Evolutionary conservation across 495 filamentous ascomycete genomes (phyloP).

Genomic region (Haplographium delicatum): DNA sequence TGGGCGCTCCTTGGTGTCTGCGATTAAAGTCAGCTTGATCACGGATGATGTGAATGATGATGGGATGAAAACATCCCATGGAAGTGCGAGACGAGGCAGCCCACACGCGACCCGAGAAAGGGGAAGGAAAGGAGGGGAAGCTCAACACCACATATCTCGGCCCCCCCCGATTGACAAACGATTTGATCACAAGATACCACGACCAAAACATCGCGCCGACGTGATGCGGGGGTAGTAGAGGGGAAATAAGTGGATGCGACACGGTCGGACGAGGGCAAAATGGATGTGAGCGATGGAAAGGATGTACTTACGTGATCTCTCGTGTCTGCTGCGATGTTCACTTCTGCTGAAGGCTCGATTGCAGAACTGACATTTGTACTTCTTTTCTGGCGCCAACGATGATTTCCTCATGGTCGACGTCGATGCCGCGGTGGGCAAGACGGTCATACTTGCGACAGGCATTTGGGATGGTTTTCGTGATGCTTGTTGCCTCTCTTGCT

Average conservation of each 20-base stretch:
- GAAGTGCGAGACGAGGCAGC: slow-evolving; percentile 4
- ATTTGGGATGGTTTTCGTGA: slow-evolving; percentile 36
- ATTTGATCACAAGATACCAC: too few species aligned
- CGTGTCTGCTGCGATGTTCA: slow-evolving; percentile 95
- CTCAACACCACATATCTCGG: too few species aligned
- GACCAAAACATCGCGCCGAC: too few species aligned
- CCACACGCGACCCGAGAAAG: slow-evolving; percentile 19
- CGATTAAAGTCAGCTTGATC: slow-evolving; percentile 5
- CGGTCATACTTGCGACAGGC: slow-evolving; percentile 61
- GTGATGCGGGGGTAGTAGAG: too few species aligned
- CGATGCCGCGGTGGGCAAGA: slow-evolving; percentile 48
- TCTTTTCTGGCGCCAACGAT: slow-evolving; percentile 75
- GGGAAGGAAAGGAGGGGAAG: neutral
- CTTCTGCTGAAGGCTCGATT: slow-evolving; percentile 94
- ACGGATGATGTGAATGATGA: too few species aligned
- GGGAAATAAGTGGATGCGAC: too few species aligned
- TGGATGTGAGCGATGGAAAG: neutral
- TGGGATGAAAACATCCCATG: too few species aligned
- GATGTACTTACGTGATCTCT: slow-evolving; percentile 88
- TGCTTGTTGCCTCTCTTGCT: slow-evolving; percentile 22
- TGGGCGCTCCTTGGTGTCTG: slow-evolving; percentile 97
- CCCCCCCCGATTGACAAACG: too few species aligned
- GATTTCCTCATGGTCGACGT: slow-evolving; percentile 56
- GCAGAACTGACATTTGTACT: slow-evolving; percentile 99
- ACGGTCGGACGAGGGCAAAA: slow-evolving; percentile 5